These are phyloP conservation scores for Penicillium riverlandense DNA, from an alignment of 495 filamentous ascomycete genomes.

Conservation along the genomic window DNA sequence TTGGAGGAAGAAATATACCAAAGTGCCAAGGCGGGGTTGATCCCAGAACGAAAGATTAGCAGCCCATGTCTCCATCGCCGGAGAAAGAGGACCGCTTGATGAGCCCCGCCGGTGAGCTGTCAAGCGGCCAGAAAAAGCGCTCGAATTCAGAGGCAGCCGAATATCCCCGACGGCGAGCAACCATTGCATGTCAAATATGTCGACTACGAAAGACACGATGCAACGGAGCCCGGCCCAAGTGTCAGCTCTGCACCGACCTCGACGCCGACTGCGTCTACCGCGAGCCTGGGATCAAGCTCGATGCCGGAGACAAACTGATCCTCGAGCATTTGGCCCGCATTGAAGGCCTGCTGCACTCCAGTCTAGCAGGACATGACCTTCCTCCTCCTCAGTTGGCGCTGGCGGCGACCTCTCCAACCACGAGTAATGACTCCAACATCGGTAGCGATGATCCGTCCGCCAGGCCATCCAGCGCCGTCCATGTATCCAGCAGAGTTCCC, in stretches of 20 bases:
- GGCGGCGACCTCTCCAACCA: slow-evolving; percentile 53
- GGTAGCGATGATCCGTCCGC: slow-evolving; percentile 56
- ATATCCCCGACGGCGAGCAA: slow-evolving; percentile 62
- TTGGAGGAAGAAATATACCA: too few relatives aligned
- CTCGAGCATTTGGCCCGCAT: slow-evolving; percentile 69
- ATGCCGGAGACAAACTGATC: slow-evolving; percentile 80
- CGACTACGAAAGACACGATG: slow-evolving; percentile 77
- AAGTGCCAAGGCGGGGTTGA: too few relatives aligned
- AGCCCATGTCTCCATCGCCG: too few relatives aligned
- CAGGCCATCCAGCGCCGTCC: slow-evolving; percentile 26
- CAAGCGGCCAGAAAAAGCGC: slow-evolving; percentile 43
- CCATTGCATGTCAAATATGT: slow-evolving; percentile 80
- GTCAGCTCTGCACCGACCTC: slow-evolving; percentile 73
- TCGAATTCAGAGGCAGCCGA: slow-evolving; percentile 59
- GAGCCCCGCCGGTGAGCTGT: too few relatives aligned
- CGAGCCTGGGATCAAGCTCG: slow-evolving; percentile 80
- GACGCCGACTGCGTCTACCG: slow-evolving; percentile 78
- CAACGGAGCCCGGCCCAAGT: slow-evolving; percentile 77
- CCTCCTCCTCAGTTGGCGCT: slow-evolving; percentile 36
- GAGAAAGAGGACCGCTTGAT: background rate
- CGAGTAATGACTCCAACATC: slow-evolving; percentile 61
- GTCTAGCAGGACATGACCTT: slow-evolving; percentile 35
- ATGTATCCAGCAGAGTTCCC: slow-evolving; percentile 49
- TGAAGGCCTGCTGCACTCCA: slow-evolving; percentile 68
- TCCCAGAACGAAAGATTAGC: too few relatives aligned